Conservation (phyloP, 768 basidiomycete species). For the Leccinum boreale region DNA sequence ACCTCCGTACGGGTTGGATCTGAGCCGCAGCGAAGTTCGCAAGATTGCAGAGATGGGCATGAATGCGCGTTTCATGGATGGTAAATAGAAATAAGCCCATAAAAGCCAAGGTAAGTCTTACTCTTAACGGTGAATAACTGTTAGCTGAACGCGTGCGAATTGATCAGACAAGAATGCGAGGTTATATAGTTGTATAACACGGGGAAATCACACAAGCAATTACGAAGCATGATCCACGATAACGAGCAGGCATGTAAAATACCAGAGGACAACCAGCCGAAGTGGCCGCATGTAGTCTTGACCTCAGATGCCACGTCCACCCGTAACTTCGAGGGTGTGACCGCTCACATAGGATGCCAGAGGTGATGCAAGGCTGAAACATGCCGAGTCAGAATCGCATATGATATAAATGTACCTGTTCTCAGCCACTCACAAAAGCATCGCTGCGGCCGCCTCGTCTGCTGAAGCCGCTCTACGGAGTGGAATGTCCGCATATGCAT, state of each 20-base stretch:
- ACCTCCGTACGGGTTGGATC: constrained; percentile 69
- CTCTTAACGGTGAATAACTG: background rate
- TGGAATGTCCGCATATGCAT: constrained; percentile 51
- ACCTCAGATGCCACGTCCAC: constrained; percentile 67
- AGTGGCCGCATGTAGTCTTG: background rate
- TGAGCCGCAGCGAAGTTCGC: constrained; percentile 54
- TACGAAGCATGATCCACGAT: background rate
- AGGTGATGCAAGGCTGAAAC: constrained; percentile 66
- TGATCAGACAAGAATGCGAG: too few species aligned
- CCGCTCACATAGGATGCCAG: constrained; percentile 78
- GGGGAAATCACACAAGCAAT: background rate
- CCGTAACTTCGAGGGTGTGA: constrained; percentile 82
- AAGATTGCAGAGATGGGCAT: constrained; percentile 62
- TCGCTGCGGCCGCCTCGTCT: constrained; percentile 73
- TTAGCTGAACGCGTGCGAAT: background rate
- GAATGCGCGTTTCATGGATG: constrained; percentile 28
- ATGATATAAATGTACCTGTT: background rate
- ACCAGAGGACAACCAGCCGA: background rate
- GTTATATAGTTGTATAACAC: background rate
- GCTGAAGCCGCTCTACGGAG: constrained; percentile 62
- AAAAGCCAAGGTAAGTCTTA: background rate
- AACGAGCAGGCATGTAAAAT: background rate
- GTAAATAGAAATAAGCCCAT: background rate
- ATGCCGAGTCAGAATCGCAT: constrained; percentile 4
- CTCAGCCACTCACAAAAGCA: constrained; percentile 64